Conservation (phyloP, 2,329 filamentous ascomycete species). For the Beauveria pseudobassiana region DNA sequence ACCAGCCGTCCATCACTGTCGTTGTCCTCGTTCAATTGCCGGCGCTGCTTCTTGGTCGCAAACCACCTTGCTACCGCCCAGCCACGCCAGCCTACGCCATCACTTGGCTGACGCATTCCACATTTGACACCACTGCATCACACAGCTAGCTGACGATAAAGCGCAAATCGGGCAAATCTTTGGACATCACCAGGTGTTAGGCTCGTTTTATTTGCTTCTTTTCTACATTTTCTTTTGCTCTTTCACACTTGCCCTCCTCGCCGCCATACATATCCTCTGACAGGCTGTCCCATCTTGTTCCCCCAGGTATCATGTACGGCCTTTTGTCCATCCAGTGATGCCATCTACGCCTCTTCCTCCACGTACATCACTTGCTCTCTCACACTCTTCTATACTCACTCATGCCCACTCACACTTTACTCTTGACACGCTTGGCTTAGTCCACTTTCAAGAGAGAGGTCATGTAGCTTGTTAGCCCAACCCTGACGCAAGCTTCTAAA, state of each 20-base stretch:
- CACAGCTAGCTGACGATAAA: neutral
- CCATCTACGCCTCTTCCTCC: neutral
- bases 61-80: neutral
- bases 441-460: neutral
- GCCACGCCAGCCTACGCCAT: neutral
- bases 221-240: neutral
- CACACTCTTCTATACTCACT: neutral
- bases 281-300: neutral
- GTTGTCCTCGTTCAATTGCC: neutral
- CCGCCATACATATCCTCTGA: neutral
- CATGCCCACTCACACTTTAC: neutral
- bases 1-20: neutral
- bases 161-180: too few species aligned
- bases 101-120: neutral
- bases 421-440: neutral
- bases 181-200: neutral
- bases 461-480: neutral
- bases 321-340: neutral
- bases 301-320: too few species aligned
- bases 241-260: neutral
- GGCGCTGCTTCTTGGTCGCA: neutral
- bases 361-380: neutral
- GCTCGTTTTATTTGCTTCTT: neutral
- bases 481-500: slow-evolving; percentile 1
- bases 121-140: neutral